A percentile compares a stretch with the other conserved stretches of the same genome.
Evolutionary conservation across 129 eudicot species (phyloP).

Genomic region (Arctium minus): DNA sequence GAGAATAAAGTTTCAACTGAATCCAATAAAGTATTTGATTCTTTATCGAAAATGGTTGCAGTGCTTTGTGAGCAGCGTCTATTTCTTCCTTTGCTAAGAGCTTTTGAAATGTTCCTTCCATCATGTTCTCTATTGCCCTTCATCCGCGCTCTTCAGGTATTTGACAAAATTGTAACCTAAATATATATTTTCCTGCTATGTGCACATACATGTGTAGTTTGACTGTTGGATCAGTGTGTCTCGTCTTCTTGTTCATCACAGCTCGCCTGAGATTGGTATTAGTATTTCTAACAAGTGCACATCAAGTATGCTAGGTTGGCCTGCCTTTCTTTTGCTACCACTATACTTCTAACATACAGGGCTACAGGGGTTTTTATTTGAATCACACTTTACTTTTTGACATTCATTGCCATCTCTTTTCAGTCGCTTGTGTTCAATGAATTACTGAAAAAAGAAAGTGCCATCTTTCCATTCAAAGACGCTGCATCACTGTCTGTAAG

Average conservation of each 20-base stretch:
- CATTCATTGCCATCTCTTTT: background rate
- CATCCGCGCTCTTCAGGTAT: conserved; percentile 97
- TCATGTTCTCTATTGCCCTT: conserved; percentile 87
- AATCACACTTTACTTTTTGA: background rate
- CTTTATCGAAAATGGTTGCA: conserved; percentile 83
- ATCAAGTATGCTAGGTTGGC: background rate
- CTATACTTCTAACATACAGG: background rate
- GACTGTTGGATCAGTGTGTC: too few species aligned
- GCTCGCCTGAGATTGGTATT: background rate
- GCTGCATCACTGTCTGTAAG: too few species aligned
- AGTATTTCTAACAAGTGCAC: background rate
- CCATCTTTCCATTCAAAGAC: background rate
- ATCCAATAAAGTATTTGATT: conserved; percentile 44
- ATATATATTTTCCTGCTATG: background rate
- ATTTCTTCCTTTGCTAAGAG: conserved; percentile 85
- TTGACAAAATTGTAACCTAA: conserved; percentile 11
- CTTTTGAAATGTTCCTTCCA: conserved; percentile 95
- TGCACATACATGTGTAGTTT: background rate
- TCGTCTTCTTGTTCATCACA: too few species aligned
- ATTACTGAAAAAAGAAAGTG: background rate
- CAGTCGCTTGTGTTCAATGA: background rate
- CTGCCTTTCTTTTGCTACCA: background rate
- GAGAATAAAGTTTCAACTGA: conserved; percentile 33
- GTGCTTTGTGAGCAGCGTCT: conserved; percentile 83
- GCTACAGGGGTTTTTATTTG: background rate